Evolutionary conservation across 2,329 filamentous ascomycete genomes (phyloP), one percentile per base, ranked within the genome.

Genomic region (Fusarium clavum): DNA sequence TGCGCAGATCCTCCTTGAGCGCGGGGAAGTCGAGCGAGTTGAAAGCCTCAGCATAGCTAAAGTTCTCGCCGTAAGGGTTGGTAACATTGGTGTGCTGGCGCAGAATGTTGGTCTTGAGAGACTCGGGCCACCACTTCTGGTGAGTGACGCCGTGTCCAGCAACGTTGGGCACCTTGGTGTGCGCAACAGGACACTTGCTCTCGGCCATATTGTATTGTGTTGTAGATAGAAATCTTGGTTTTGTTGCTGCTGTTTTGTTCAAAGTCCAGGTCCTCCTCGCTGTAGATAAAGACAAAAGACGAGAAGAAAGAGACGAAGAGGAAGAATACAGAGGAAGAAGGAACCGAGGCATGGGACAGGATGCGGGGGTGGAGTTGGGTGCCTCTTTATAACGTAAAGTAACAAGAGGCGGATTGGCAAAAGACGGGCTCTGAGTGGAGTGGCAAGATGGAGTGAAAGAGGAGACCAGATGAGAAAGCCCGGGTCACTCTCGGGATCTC

Each of bases 1-100:
- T 84, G 24, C 82, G 74, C 18, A 94, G 81, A 77, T 94, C 92
- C 81, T 92, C 90, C 88, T 94, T 94, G 76, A 94, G 81, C 32
- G 81, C 90, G 62, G 86, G 82, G 25, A 65, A 70, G 29, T 70
- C 67, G 38, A 70, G 58, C 3, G 52, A 57, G 40, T 70, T 70
- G 57, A 70, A 70, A 4, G 67, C 67, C 18, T 61, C 52, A 20
- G 67, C 67, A 25, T 70, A 70, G 61, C 51, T 61, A 9, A 67
- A 70, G 48, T 58, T 53, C 24, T 67, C 67, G 52, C 67, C 67
- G 43, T 66, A 65, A n/a, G 67, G 67, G 49, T 70, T 70, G 29
- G 61, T 67, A 10, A 55, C 61, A 8, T 22, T 52, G 20, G 24
- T 63, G 57, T 70, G 67, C 53, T 70, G 67, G 29, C 67, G 62